These are phyloP conservation scores for Cyclocybe aegerita DNA, from an alignment of 768 basidiomycete genomes.

Conservation along the genomic window DNA sequence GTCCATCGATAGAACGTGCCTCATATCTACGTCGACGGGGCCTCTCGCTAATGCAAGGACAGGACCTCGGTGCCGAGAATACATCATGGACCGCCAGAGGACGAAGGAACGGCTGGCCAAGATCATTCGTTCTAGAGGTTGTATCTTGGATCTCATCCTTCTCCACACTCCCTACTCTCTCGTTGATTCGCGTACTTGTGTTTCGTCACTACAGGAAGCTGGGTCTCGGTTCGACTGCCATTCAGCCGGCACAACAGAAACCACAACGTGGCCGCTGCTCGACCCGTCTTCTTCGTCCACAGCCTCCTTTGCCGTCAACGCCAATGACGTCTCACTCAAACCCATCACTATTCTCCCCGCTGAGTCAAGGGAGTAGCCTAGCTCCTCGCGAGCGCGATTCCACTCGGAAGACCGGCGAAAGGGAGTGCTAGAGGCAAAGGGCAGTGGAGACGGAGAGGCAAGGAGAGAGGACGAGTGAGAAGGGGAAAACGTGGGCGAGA, in stretches of 20 bases:
- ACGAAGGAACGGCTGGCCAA: conserved; percentile 49
- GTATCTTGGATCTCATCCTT: conserved; percentile 15
- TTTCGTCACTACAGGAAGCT: no score
- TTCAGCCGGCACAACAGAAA: no score
- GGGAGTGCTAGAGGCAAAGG: no score
- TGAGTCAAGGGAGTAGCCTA: conserved; percentile 9
- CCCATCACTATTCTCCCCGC: conserved; percentile 11
- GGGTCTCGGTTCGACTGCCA: no score
- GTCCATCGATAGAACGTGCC: conserved; percentile 17
- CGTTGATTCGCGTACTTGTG: not conserved
- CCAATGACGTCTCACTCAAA: conserved; percentile 15
- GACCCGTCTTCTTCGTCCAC: not conserved
- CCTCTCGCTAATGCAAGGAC: conserved; percentile 10
- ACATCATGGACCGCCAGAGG: conserved; percentile 42
- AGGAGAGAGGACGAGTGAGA: no score
- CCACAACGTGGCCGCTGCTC: conserved; percentile 3
- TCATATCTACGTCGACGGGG: conserved; percentile 24
- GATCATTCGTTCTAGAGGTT: conserved; percentile 61
- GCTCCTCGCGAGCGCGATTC: conserved; percentile 3
- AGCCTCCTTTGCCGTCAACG: conserved; percentile 13
- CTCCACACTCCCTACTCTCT: not conserved
- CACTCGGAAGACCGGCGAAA: not conserved
- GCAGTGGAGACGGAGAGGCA: no score
- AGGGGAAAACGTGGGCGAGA: no score
- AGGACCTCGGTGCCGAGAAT: conserved; percentile 6